Evolutionary conservation across 768 basidiomycete genomes (phyloP), one percentile per base, ranked within the genome.

Genomic region (Boletus insuetus): DNA sequence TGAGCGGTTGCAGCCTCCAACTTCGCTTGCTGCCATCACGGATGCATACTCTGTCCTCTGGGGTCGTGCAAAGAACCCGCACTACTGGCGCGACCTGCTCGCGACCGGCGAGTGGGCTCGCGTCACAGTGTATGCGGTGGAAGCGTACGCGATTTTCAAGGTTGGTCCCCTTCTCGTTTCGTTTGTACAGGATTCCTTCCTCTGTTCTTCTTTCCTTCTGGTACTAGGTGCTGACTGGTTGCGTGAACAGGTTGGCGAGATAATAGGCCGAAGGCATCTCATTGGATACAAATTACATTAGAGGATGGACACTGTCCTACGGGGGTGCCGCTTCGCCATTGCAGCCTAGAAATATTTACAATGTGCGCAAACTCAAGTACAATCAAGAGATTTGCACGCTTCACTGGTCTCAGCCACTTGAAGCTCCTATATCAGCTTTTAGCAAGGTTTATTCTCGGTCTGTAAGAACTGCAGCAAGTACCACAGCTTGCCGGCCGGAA

Each of bases 121-220:
- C 62, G 77, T 92, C 24, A 84, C 84, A 11, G 69, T 92, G 17
- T 91, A 93, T 67, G 91, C 82, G 10, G 66, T 92, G 22, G 91
- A 96, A 74, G 93, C 91, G 32, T 96, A 94, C 68, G 86, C 87
- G 16, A 87, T 96, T 63, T 96, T 89, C 80, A 90, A 90, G 78
- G 89, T 87, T 58, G 34, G 82, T 26, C 14, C 32, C 16, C 12
- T 19, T 51, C 29, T 24, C 7, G 12, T n/a, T 17, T 34, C 16
- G 14, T 44, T 22, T 24, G 9, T 9, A 26, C 26, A 26, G 8
- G 26, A 26, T 26, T 26, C n/a, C 14, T n/a, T n/a, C 16, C n/a
- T n/a, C 7, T 1, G 8, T 10, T 39, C 6, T 10, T 50, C 8
- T 35, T 26, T 41, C 17, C 40, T 13, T 13, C 44, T n/a, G 38